These are phyloP conservation scores for Ogataea salicorniae DNA, from an alignment of 805 yeast genomes.

Conservation along the genomic window DNA sequence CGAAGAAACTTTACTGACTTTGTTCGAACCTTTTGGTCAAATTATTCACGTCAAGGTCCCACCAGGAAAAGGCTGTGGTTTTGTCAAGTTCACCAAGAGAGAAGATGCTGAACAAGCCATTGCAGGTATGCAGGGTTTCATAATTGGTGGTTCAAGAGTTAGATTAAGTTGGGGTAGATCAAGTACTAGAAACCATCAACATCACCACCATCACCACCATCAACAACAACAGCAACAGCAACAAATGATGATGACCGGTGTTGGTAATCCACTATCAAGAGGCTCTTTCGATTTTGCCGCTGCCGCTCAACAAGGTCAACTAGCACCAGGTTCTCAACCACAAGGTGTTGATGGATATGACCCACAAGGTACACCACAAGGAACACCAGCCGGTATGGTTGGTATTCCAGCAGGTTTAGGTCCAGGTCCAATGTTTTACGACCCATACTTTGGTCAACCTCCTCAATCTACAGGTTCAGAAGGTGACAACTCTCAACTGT, in stretches of 20 bases:
- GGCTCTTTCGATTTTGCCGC: constrained; percentile 20
- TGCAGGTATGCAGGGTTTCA: constrained; percentile 72
- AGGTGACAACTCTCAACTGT: constrained; percentile 1
- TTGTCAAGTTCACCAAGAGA: constrained; percentile 59
- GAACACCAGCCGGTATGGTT: constrained; percentile 19
- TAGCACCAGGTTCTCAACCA: constrained; percentile 11
- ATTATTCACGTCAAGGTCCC: constrained; percentile 70
- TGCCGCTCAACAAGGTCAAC: constrained; percentile 14
- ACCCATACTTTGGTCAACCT: constrained; percentile 28
- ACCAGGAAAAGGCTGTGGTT: constrained; percentile 76
- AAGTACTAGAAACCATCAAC: constrained; percentile 19
- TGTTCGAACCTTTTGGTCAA: constrained; percentile 71
- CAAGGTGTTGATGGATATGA: constrained; percentile 15
- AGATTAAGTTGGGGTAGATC: constrained; percentile 74
- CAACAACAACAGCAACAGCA: constrained; percentile 13
- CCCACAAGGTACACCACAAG: constrained; percentile 17
- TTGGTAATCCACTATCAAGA: constrained; percentile 17
- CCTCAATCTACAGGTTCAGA: constrained; percentile 11
- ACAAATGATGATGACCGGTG: constrained; percentile 15
- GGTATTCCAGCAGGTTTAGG: constrained; percentile 26
- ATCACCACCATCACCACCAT: constrained; percentile 9
- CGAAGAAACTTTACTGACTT: constrained; percentile 53
- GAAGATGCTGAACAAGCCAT: constrained; percentile 77
- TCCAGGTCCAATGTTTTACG: constrained; percentile 30
- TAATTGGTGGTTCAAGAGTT: constrained; percentile 68